Percentiles rank a stretch among this genome's conserved stretches.
phyloP scores from a whole-genome alignment of 345 rosid genomes.

The Ceriops decandra region DNA sequence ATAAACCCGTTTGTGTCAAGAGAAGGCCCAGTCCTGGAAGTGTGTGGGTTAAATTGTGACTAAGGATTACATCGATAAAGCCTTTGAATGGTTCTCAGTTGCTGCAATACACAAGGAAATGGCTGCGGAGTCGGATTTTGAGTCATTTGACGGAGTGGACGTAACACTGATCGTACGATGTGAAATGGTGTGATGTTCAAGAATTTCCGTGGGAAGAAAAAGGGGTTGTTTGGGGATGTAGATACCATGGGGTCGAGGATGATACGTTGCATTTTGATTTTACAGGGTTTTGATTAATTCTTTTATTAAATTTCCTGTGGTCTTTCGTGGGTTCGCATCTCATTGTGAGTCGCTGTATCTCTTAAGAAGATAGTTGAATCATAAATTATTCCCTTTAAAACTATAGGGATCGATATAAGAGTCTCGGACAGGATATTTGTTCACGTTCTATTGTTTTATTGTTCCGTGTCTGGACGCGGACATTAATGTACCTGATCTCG shows the following conservation, averaged over 20 bases:
- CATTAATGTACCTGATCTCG: neutral
- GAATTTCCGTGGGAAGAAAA: conserved; percentile 14
- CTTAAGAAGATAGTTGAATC: conserved; percentile 13
- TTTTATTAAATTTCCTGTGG: conserved; percentile 22
- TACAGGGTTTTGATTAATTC: conserved; percentile 17
- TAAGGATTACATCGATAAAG: conserved; percentile 17
- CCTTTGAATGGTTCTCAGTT: neutral
- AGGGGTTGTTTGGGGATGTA: conserved; percentile 28
- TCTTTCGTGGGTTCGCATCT: conserved; percentile 10
- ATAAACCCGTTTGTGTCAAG: conserved; percentile 81
- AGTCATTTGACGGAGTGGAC: neutral
- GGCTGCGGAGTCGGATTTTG: neutral
- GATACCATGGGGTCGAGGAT: conserved; percentile 23
- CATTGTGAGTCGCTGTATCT: conserved; percentile 16
- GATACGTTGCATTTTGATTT: conserved; percentile 11
- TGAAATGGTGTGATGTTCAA: conserved; percentile 8
- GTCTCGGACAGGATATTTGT: conserved; percentile 8
- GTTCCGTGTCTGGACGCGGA: neutral
- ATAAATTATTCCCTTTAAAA: conserved; percentile 23
- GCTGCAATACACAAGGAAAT: conserved; percentile 5
- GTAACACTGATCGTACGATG: neutral
- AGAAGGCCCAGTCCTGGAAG: conserved; percentile 83
- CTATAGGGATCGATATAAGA: conserved; percentile 20
- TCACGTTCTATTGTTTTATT: conserved; percentile 4
- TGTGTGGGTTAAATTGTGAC: conserved; percentile 91